These are phyloP conservation scores for Cladophialophora psammophila DNA, from an alignment of 2,329 filamentous ascomycete species.

Conservation along the genomic window DNA sequence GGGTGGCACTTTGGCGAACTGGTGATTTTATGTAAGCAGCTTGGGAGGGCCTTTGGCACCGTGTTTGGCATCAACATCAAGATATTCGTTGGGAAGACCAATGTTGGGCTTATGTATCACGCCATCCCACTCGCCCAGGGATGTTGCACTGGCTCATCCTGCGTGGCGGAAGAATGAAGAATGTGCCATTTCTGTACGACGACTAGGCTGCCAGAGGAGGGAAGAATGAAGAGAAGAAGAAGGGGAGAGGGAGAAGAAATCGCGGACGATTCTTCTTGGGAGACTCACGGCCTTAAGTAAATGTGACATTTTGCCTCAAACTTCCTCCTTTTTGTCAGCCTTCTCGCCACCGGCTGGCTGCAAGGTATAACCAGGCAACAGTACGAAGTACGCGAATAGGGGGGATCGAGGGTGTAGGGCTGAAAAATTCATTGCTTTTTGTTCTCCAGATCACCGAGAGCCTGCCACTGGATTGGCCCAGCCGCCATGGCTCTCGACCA, in stretches of 20 bases:
- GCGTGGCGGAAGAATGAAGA: too few relatives aligned
- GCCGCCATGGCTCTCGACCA: constrained; percentile 8
- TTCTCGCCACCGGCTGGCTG: constrained; percentile 8
- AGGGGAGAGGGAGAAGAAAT: neutral
- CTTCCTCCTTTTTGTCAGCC: neutral
- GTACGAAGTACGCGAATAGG: constrained; percentile 5
- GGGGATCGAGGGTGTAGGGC: neutral
- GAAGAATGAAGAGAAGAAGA: neutral
- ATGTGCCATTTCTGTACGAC: neutral
- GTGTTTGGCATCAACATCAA: neutral
- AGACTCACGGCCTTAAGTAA: constrained; percentile 3
- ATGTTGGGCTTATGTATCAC: neutral
- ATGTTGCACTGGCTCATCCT: neutral
- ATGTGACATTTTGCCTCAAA: neutral
- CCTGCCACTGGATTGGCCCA: constrained; percentile 8
- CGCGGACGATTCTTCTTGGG: neutral
- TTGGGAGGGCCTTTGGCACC: neutral
- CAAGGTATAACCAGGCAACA: constrained; percentile 6
- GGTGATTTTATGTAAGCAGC: neutral
- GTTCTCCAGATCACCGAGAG: constrained; percentile 4
- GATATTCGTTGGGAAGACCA: neutral
- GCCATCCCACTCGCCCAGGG: neutral
- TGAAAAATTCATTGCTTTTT: constrained; percentile 6
- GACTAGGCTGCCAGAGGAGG: neutral
- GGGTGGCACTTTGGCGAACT: neutral